Conservation (phyloP, 1,284 basidiomycete species). For the Puccinia brachypodii region DNA sequence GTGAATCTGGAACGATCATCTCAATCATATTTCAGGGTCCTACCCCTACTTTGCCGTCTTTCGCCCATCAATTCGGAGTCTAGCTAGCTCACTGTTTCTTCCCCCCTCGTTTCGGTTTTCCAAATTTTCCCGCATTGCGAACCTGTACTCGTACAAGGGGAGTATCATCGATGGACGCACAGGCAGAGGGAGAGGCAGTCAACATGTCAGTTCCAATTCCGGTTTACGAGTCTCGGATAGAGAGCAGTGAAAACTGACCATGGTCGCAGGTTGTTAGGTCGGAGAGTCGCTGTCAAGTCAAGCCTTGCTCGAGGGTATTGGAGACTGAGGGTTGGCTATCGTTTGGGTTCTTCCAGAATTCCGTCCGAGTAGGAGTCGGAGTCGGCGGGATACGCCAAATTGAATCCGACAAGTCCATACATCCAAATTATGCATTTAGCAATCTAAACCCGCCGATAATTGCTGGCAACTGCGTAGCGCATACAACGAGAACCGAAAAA, state of each 20-base stretch:
- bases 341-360: too few species aligned
- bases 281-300: background rate
- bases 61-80: background rate
- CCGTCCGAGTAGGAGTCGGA: too few species aligned
- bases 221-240: too few species aligned
- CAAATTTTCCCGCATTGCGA: constrained; percentile 46
- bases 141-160: background rate
- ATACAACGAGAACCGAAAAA: background rate
- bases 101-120: constrained; percentile 46
- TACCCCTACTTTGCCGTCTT: background rate
- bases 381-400: background rate
- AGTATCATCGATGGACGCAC: background rate
- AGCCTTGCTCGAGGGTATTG: too few species aligned
- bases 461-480: background rate
- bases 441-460: too few species aligned
- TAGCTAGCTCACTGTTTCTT: constrained; percentile 22
- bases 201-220: background rate
- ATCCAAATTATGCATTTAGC: background rate
- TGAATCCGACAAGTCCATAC: background rate
- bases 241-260: background rate
- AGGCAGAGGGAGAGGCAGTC: background rate
- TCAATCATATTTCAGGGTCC: background rate
- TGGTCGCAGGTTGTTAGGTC: too few species aligned
- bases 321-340: too few species aligned
- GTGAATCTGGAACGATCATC: constrained; percentile 3